Evolutionary conservation across 108 stramenopile species (phyloP).

Genomic region (Phaeodactylum tricornutum): DNA sequence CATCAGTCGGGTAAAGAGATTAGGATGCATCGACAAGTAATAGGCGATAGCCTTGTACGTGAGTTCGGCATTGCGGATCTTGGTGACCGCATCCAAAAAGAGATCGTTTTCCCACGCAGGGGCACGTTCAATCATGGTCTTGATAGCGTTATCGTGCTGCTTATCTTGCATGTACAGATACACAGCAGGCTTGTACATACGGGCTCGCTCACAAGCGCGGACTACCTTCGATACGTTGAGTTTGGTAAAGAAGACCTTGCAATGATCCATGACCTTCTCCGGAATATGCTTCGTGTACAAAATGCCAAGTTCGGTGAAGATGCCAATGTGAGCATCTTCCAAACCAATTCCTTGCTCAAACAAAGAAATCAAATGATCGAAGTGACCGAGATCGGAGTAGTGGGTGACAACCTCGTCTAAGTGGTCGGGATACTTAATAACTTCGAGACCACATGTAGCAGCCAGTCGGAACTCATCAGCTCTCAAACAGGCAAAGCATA

Average conservation of each 20-base stretch:
- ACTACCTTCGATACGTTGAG: slow-evolving; percentile 97
- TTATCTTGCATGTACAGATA: slow-evolving; percentile 97
- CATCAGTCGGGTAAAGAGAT: slow-evolving; percentile 88
- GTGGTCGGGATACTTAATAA: slow-evolving; percentile 99
- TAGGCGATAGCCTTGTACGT: slow-evolving; percentile 97
- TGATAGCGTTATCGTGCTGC: slow-evolving; percentile 94
- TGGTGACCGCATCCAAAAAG: slow-evolving; percentile 92
- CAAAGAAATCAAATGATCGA: slow-evolving; percentile 91
- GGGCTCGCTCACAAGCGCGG: slow-evolving; percentile 96
- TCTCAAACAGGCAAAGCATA: slow-evolving; percentile 92
- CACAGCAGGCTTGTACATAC: slow-evolving; percentile 92
- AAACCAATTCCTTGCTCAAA: slow-evolving; percentile 98
- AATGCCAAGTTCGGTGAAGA: slow-evolving; percentile 98
- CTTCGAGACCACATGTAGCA: slow-evolving; percentile 92
- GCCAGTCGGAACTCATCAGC: slow-evolving; percentile 97
- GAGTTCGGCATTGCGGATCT: slow-evolving; percentile 96
- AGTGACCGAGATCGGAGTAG: slow-evolving; percentile 96
- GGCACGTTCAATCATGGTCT: slow-evolving; percentile 97
- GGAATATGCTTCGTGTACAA: slow-evolving; percentile 99
- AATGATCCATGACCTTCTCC: slow-evolving; percentile 98
- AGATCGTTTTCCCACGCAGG: slow-evolving; percentile 91
- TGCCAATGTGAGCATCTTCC: slow-evolving; percentile 97
- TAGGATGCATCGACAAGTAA: slow-evolving; percentile 88
- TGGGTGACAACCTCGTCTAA: slow-evolving; percentile 96
- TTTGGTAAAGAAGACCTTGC: slow-evolving; percentile 97